phyloP scores from a whole-genome alignment of 345 rosid genomes.

The Atalantia buxifolia region DNA sequence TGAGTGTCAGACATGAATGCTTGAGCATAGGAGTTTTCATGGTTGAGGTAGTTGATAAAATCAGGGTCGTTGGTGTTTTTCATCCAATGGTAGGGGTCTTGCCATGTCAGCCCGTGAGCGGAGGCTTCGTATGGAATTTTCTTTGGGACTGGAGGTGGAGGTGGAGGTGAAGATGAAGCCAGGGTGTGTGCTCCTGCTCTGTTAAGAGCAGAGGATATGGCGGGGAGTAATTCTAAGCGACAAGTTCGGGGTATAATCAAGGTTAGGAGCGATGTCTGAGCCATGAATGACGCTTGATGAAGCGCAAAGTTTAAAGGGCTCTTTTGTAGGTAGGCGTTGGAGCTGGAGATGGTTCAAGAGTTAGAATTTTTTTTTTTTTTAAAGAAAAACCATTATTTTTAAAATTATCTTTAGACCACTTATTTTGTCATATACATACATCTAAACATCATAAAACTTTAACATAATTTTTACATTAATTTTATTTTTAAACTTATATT shows the following conservation, averaged over 20 bases:
- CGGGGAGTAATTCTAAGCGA: conserved; percentile 15
- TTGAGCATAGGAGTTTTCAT: conserved; percentile 71
- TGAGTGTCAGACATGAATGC: conserved; percentile 83
- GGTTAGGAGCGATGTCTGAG: conserved; percentile 30
- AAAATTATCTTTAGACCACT: too few species aligned
- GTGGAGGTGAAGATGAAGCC: conserved; percentile 40
- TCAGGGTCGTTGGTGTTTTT: conserved; percentile 46
- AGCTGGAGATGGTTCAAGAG: too few species aligned
- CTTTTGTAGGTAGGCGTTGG: too few species aligned
- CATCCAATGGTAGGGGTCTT: conserved; percentile 92
- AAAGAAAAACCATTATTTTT: too few species aligned
- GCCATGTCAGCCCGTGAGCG: conserved; percentile 57
- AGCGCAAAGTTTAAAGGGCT: neutral
- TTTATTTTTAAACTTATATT: too few species aligned
- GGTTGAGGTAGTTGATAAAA: conserved; percentile 45
- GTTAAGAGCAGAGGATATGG: conserved; percentile 29
- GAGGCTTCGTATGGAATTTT: conserved; percentile 50
- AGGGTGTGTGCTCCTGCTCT: conserved; percentile 24
- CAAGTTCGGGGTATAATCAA: conserved; percentile 15
- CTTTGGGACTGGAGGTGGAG: conserved; percentile 56
- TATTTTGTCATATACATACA: too few species aligned
- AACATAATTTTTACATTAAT: too few species aligned
- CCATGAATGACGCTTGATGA: conserved; percentile 4
- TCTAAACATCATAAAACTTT: too few species aligned
- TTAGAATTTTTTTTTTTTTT: too few species aligned